Base-by-base conservation (phyloP, 176 grass and related monocot genomes). In the Saccharum officinarum region DNA sequence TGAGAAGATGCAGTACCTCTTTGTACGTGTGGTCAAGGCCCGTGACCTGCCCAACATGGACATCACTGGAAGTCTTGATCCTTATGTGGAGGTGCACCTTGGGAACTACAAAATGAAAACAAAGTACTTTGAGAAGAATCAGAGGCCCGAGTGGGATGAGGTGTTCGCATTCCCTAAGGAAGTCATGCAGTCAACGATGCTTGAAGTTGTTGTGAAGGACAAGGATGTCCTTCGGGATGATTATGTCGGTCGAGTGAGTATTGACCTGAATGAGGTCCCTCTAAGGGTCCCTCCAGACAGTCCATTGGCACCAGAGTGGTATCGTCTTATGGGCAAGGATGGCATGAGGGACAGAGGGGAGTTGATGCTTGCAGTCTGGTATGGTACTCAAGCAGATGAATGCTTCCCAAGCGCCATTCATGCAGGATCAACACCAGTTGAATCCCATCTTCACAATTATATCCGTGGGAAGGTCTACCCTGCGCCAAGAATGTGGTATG, bases 1-100 rank as follows among this genome's bases (percentile, higher is more conserved):
- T 4, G 97, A 99, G 89, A 95, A 92, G 84, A 96, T 96, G 97
- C 86, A 96, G 38, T 94, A 92, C 83, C 94, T 99, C 42, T 99
- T 94, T 71, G 86, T 99, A 39, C 91, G 92, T 3, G 93, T 99
- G 36, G 97, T 99, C 46, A 99, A 99, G 90, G 97, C 97, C 18
- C 91, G 90, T 0, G 87, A 96, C 5, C 81, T 99, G 73, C 97
- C 92, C 3, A 31, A 80, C 82, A 94, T 87, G 93, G 97, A 96
- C 67, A n/a, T 96, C 55, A 96, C 93, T 1, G 97, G 97, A 25
- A 96, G 93, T 52, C 91, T 99, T 30, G 92, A 99, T 57, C 97
- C 97, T 28, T 99, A 89, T 28, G 93, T 94, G 0, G 91, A 96
- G 90, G 84, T 94, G 69, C 78, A 83, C 33, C 91, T 91, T 3